These are phyloP conservation scores for Protea cynaroides DNA, from an alignment of 164 flowering plant genomes.

Conservation along the genomic window DNA sequence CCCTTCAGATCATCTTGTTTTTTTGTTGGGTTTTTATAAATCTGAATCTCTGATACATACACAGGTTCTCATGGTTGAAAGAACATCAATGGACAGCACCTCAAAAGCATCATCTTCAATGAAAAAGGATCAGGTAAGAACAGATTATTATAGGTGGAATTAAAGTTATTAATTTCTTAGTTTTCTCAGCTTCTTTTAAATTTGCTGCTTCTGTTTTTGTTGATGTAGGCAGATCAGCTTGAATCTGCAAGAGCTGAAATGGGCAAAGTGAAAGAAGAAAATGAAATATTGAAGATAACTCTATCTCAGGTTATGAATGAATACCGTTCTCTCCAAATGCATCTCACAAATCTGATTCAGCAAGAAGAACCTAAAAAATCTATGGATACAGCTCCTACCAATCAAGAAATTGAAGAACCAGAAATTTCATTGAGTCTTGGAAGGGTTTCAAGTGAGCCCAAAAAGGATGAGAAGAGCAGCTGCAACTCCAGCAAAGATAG, in stretches of 20 bases:
- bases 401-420: conserved; percentile 35
- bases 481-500: conserved; percentile 13
- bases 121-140: not conserved
- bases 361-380: conserved; percentile 30
- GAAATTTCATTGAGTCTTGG: conserved; percentile 74
- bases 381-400: conserved; percentile 3
- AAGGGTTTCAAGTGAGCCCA: conserved; percentile 28
- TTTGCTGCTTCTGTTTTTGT: not conserved
- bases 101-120: conserved; percentile 12
- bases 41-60: too few relatives aligned
- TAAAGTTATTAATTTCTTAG: not conserved
- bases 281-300: conserved; percentile 49
- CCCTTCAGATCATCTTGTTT: too few relatives aligned
- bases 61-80: not conserved
- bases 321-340: conserved; percentile 49
- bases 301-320: conserved; percentile 48
- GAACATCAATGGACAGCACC: not conserved
- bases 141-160: too few relatives aligned
- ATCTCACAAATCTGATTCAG: conserved; percentile 32
- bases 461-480: conserved; percentile 27
- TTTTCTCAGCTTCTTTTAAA: not conserved
- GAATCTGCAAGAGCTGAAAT: conserved; percentile 62
- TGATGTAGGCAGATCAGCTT: conserved; percentile 36
- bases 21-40: too few relatives aligned
- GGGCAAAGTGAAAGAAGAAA: conserved; percentile 68